These are phyloP conservation scores for Fimicolochytrium jonesii DNA, from an alignment of 192 early-diverging fungal genomes.

Conservation along the genomic window DNA sequence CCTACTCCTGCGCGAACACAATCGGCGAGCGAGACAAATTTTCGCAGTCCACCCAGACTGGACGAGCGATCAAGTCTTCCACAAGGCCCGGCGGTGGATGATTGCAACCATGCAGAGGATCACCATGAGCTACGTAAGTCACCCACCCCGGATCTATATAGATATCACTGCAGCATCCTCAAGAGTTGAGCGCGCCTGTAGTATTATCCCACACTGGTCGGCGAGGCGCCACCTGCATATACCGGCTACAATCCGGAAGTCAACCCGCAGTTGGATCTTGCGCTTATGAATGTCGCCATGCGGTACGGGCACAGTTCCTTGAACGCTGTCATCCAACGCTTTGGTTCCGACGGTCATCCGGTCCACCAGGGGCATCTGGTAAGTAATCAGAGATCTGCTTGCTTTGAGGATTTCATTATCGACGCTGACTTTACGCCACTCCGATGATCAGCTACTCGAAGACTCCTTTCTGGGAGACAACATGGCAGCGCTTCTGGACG, in stretches of 20 bases:
- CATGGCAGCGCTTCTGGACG: slow-evolving; percentile 3
- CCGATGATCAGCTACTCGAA: too few species aligned
- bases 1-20: slow-evolving; percentile 38
- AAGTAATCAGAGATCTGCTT: not conserved
- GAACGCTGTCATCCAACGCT: slow-evolving; percentile 14
- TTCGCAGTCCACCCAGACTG: slow-evolving; percentile 17
- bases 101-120: slow-evolving; percentile 42
- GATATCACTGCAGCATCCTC: too few species aligned
- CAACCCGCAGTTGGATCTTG: slow-evolving; percentile 32
- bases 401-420: not conserved
- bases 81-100: slow-evolving; percentile 38
- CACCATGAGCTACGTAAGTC: slow-evolving; percentile 28
- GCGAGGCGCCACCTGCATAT: slow-evolving; percentile 25
- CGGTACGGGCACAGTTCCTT: slow-evolving; percentile 38
- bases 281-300: slow-evolving; percentile 33
- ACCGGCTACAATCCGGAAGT: slow-evolving; percentile 29
- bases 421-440: too few species aligned
- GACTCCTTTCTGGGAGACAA: slow-evolving; percentile 1
- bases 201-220: slow-evolving; percentile 35
- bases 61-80: slow-evolving; percentile 29
- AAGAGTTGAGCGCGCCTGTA: too few species aligned
- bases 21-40: slow-evolving; percentile 33
- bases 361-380: slow-evolving; percentile 20
- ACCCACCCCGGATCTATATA: too few species aligned
- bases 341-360: slow-evolving; percentile 25